Evolutionary conservation across 148 eudicot genomes (phyloP).

Genomic region (Nepenthes mirabilis): DNA sequence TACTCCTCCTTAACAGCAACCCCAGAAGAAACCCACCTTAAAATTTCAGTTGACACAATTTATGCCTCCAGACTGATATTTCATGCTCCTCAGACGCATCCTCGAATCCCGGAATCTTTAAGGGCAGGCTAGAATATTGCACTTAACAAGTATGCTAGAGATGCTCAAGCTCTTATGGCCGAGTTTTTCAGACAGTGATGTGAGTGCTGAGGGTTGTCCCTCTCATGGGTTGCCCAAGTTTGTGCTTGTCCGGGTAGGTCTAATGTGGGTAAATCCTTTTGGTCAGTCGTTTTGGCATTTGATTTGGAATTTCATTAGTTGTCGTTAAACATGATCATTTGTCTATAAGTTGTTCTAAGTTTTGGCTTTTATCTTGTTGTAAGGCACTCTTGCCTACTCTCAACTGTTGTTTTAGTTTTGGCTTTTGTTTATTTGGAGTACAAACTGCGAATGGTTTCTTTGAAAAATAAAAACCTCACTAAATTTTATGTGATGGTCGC

Average conservation of each 20-base stretch:
- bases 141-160: slow-evolving; percentile 73
- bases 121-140: slow-evolving; percentile 75
- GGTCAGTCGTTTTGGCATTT: too few species aligned
- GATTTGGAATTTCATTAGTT: too few species aligned
- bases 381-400: too few species aligned
- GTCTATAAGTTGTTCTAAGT: too few species aligned
- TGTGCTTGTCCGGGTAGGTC: slow-evolving; percentile 89
- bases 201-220: slow-evolving; percentile 63
- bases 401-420: too few species aligned
- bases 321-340: too few species aligned
- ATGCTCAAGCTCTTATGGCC: slow-evolving; percentile 50
- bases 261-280: slow-evolving; percentile 84
- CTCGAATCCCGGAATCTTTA: slow-evolving; percentile 43
- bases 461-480: too few species aligned
- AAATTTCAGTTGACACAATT: slow-evolving; percentile 57
- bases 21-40: neutral
- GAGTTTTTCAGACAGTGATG: slow-evolving; percentile 93
- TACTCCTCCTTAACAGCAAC: slow-evolving; percentile 28
- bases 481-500: too few species aligned
- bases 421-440: too few species aligned
- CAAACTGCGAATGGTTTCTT: too few species aligned
- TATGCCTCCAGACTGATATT: slow-evolving; percentile 74
- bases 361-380: too few species aligned
- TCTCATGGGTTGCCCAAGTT: slow-evolving; percentile 75
- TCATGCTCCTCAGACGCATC: slow-evolving; percentile 11